Evolutionary conservation across 257 asterid genomes (phyloP).

Genomic region (Fraxinus cuspidata): DNA sequence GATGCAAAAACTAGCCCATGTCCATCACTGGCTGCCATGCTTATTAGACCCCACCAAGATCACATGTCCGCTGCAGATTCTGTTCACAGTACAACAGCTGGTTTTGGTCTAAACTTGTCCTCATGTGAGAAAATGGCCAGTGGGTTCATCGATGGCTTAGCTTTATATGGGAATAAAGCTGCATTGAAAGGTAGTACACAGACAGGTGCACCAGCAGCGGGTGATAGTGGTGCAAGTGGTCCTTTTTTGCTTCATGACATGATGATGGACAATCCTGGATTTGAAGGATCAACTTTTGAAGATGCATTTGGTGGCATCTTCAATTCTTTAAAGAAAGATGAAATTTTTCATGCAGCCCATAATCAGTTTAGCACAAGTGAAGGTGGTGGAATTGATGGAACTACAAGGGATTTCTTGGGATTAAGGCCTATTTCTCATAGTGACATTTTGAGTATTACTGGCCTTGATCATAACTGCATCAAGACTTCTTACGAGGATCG

Average conservation of each 20-base stretch:
- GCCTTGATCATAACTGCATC: constrained; percentile 45
- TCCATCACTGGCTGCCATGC: constrained; percentile 21
- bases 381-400: constrained; percentile 31
- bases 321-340: constrained; percentile 21
- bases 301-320: constrained; percentile 52
- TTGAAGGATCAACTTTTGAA: constrained; percentile 46
- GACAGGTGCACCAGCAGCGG: constrained; percentile 24
- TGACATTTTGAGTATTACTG: constrained; percentile 61
- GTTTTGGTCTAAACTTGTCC: constrained; percentile 67
- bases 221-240: constrained; percentile 26
- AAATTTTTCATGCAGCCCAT: constrained; percentile 29
- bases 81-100: constrained; percentile 31
- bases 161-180: constrained; percentile 68
- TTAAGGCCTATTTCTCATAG: constrained; percentile 67
- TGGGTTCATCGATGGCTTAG: constrained; percentile 58
- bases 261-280: constrained; percentile 48
- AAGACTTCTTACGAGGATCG: constrained; percentile 20
- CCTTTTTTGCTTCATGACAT: constrained; percentile 54
- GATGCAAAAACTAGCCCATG: constrained; percentile 51
- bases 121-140: constrained; percentile 58
- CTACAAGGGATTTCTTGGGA: constrained; percentile 86
- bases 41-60: constrained; percentile 20
- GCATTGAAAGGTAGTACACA: constrained; percentile 23
- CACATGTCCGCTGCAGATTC: constrained; percentile 63
- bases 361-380: constrained; percentile 24